These are phyloP conservation scores for Silene latifolia DNA, from an alignment of 148 eudicot species.

Conservation along the genomic window DNA sequence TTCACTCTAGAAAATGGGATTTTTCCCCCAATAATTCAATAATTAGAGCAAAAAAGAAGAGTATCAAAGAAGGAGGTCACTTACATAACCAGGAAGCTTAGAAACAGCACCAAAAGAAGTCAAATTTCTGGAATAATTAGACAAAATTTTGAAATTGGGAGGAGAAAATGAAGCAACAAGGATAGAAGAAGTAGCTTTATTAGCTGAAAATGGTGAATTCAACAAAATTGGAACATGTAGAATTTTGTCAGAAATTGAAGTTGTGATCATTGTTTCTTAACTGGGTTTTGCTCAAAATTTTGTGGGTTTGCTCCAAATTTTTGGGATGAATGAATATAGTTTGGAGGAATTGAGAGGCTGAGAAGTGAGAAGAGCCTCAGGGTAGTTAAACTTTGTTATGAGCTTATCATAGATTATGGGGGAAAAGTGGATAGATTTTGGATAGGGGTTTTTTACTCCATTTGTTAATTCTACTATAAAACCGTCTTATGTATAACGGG, in stretches of 20 bases:
- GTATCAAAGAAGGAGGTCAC: conserved; percentile 16
- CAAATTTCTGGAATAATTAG: conserved; percentile 19
- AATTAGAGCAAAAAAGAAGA: not conserved
- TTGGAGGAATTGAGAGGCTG: not conserved
- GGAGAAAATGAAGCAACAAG: conserved; percentile 25
- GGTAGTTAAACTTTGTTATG: not conserved
- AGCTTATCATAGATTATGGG: too few relatives aligned
- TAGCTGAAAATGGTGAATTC: conserved; percentile 12
- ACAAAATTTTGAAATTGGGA: conserved; percentile 20
- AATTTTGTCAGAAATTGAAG: conserved; percentile 21
- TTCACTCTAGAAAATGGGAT: not conserved
- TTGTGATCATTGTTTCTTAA: conserved; percentile 18
- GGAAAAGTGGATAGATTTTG: too few relatives aligned
- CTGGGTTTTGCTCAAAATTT: conserved; percentile 1
- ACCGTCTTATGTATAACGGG: too few relatives aligned
- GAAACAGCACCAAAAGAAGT: conserved; percentile 17
- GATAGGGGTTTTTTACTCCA: too few relatives aligned
- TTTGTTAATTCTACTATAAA: too few relatives aligned
- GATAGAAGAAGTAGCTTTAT: conserved; percentile 20
- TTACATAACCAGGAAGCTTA: conserved; percentile 25
- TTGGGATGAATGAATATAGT: not conserved
- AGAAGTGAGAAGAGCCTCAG: not conserved
- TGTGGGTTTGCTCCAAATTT: conserved; percentile 1
- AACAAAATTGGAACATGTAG: conserved; percentile 14
- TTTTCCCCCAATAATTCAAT: not conserved